Conservation (phyloP, 208 protist species). For the Acanthamoeba polyphaga region DNA sequence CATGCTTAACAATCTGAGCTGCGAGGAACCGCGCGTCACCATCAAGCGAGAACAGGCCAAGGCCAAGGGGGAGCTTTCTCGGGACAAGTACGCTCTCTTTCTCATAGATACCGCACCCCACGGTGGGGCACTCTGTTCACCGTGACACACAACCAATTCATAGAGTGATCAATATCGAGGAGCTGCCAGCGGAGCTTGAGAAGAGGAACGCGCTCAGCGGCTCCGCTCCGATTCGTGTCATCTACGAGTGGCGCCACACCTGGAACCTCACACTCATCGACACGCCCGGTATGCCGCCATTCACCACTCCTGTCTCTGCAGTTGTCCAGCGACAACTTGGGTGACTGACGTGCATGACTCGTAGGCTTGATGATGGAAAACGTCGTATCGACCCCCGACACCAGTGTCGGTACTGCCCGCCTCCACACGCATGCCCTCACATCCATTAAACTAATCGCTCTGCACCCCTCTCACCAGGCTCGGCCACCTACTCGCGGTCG, state of each 20-base stretch:
- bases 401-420: not conserved
- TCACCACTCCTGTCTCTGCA: not conserved
- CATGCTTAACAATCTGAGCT: slow-evolving; percentile 79
- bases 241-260: slow-evolving; percentile 79
- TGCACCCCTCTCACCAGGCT: not conserved
- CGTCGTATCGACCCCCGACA: not conserved
- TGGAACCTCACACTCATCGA: slow-evolving; percentile 84
- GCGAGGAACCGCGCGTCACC: slow-evolving; percentile 76
- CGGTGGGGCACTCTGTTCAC: not conserved
- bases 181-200: slow-evolving; percentile 70
- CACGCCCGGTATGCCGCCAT: slow-evolving; percentile 50
- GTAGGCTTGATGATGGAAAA: not conserved
- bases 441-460: not conserved
- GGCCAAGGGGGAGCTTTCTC: slow-evolving; percentile 5
- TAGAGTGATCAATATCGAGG: slow-evolving; percentile 55
- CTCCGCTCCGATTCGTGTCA: slow-evolving; percentile 79
- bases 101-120: not conserved
- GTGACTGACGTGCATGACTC: not conserved
- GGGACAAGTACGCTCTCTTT: slow-evolving; percentile 57
- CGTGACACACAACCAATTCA: not conserved
- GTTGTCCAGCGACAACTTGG: no score
- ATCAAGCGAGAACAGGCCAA: slow-evolving; percentile 79
- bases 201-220: slow-evolving; percentile 33
- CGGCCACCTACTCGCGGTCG: not conserved
- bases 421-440: not conserved